Evolutionary conservation across 805 yeast genomes (phyloP).

Genomic region (Myxozyma neglecta): DNA sequence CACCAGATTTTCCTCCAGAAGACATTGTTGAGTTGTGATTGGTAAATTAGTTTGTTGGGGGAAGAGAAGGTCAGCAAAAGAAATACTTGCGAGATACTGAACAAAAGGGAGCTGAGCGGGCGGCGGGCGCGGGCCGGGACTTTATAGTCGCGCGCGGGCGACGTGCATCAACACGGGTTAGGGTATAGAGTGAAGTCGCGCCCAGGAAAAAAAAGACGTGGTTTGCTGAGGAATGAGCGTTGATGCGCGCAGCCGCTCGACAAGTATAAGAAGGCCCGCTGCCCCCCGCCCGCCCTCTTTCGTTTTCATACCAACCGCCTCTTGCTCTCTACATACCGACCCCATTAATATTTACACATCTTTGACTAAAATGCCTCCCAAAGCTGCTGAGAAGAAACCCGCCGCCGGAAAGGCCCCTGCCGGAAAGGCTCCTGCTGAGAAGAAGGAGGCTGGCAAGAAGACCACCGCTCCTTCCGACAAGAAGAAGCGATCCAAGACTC

Average conservation of each 20-base stretch:
- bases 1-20: conserved; percentile 66
- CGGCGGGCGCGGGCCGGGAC: conserved; percentile 25
- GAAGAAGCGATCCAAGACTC: conserved; percentile 91
- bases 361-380: conserved; percentile 44
- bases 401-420: conserved; percentile 59
- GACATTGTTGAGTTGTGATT: conserved; percentile 40
- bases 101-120: conserved; percentile 2
- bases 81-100: not conserved
- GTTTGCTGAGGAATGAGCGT: conserved; percentile 5
- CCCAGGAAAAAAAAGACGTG: not conserved
- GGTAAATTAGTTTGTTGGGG: not conserved
- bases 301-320: not conserved
- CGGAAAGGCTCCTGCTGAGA: conserved; percentile 96
- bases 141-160: conserved; percentile 20
- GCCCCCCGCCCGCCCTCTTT: conserved; percentile 21
- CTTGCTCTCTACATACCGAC: not conserved
- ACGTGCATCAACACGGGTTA: conserved; percentile 20
- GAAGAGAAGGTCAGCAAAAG: not conserved
- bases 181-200: not conserved
- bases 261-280: conserved; percentile 23
- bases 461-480: conserved; percentile 74
- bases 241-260: conserved; percentile 20
- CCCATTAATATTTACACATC: not conserved
- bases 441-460: conserved; percentile 87
- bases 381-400: conserved; percentile 65